Conservation (phyloP, 257 asterid species). For the Forsythia viridissima region DNA sequence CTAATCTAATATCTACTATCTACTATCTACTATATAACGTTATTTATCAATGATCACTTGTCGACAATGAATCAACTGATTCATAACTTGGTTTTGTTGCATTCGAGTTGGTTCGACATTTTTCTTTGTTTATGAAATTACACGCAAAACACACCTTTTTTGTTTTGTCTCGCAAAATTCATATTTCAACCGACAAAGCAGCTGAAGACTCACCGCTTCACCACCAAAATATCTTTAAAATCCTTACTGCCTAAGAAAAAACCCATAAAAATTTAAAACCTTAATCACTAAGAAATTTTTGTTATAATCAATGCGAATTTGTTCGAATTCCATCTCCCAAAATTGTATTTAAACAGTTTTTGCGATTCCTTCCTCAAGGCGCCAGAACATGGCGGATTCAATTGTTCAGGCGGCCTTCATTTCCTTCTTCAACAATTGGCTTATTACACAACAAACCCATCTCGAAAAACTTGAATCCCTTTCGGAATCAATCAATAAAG, state of each 20-base stretch:
- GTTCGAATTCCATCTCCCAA: neutral
- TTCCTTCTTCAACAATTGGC: slow-evolving; percentile 27
- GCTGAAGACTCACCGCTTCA: neutral
- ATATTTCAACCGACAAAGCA: neutral
- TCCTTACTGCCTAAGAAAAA: neutral
- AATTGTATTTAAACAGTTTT: no score
- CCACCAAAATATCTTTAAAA: neutral
- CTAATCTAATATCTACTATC: no score
- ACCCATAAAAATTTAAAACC: neutral
- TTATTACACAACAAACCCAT: neutral
- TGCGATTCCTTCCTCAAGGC: neutral
- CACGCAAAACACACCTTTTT: neutral
- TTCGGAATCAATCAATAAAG: neutral
- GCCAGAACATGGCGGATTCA: neutral
- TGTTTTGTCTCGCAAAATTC: neutral
- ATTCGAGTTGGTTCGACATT: no score
- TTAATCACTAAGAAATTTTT: neutral
- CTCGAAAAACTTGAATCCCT: slow-evolving; percentile 9
- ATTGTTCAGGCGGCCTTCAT: slow-evolving; percentile 11
- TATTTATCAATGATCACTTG: no score
- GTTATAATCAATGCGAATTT: neutral
- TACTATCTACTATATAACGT: no score
- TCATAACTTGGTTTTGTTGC: no score
- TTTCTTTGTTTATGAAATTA: neutral
- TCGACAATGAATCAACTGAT: no score